phyloP scores from a whole-genome alignment of 306 rosid genomes.

The Alnus glutinosa region DNA sequence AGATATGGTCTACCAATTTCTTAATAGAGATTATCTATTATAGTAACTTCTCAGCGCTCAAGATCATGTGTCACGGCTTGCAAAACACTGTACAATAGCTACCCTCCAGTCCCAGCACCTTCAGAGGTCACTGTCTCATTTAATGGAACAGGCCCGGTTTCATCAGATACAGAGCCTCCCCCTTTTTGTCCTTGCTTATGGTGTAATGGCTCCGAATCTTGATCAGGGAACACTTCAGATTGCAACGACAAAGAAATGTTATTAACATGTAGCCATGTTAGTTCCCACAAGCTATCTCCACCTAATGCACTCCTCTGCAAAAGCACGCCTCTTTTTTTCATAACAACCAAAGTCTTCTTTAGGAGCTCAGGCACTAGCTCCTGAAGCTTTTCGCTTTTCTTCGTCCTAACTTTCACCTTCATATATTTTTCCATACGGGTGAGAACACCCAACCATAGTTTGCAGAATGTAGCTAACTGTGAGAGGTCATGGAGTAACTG shows the following conservation, averaged over 20 bases:
- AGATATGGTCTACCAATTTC: slow-evolving; percentile 27
- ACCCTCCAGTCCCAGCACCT: slow-evolving; percentile 50
- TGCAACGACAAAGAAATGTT: slow-evolving; percentile 81
- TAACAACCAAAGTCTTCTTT: slow-evolving; percentile 70
- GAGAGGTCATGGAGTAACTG: slow-evolving; percentile 75
- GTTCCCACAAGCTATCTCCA: slow-evolving; percentile 95
- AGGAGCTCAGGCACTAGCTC: slow-evolving; percentile 89
- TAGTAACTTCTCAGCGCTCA: slow-evolving; percentile 21
- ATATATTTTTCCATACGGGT: slow-evolving; percentile 87
- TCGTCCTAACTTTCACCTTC: slow-evolving; percentile 84
- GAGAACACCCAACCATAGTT: slow-evolving; percentile 94
- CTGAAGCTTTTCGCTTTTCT: slow-evolving; percentile 85
- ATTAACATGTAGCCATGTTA: slow-evolving; percentile 93
- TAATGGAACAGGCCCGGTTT: slow-evolving; percentile 40
- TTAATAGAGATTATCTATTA: slow-evolving; percentile 39
- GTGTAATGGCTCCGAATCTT: slow-evolving; percentile 51
- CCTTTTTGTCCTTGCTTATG: slow-evolving; percentile 45
- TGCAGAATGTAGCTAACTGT: slow-evolving; percentile 81
- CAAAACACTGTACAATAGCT: slow-evolving; percentile 28
- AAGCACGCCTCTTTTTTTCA: slow-evolving; percentile 79
- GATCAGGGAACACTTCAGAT: slow-evolving; percentile 85
- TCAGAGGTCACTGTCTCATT: slow-evolving; percentile 42
- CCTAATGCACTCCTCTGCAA: slow-evolving; percentile 82
- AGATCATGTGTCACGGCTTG: slow-evolving; percentile 28
- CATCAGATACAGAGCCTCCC: slow-evolving; percentile 45